Evolutionary conservation across 2,329 filamentous ascomycete species (phyloP).

Genomic region (Ceratocystis alfenasii): DNA sequence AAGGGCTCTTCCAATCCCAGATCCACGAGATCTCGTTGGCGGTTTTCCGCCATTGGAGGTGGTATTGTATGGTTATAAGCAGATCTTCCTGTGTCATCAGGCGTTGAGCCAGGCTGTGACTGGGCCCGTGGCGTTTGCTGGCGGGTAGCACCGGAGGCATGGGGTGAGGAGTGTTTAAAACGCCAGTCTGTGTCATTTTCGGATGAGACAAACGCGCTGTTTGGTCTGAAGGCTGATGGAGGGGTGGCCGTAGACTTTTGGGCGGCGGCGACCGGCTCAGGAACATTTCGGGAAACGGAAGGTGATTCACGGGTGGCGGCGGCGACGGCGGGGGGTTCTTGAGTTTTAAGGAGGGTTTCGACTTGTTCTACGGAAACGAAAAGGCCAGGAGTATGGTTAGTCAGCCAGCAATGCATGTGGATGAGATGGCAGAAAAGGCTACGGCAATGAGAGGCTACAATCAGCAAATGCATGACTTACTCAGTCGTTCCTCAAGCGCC

Average conservation of each 20-base stretch:
- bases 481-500: conserved; percentile 79
- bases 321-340: conserved; percentile 40
- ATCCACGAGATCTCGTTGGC: conserved; percentile 59
- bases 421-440: neutral
- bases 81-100: neutral
- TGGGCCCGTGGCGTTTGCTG: conserved; percentile 1
- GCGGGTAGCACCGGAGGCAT: conserved; percentile 25
- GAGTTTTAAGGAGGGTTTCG: conserved; percentile 75
- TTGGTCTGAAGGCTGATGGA: conserved; percentile 6
- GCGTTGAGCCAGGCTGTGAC: neutral
- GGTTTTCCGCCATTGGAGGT: neutral
- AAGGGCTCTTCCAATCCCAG: conserved; percentile 48
- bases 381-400: neutral
- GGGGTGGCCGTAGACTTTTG: neutral
- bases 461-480: conserved; percentile 40
- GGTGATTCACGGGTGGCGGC: neutral
- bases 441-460: neutral
- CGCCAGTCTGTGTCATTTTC: conserved; percentile 31
- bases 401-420: neutral
- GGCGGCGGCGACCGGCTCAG: conserved; percentile 10
- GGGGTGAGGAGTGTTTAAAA: conserved; percentile 43
- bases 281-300: neutral
- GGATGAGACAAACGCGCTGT: neutral
- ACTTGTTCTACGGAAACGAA: conserved; percentile 60
- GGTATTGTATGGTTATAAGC: neutral